phyloP scores from a whole-genome alignment of 495 filamentous ascomycete genomes.

The Tuber brumale region DNA sequence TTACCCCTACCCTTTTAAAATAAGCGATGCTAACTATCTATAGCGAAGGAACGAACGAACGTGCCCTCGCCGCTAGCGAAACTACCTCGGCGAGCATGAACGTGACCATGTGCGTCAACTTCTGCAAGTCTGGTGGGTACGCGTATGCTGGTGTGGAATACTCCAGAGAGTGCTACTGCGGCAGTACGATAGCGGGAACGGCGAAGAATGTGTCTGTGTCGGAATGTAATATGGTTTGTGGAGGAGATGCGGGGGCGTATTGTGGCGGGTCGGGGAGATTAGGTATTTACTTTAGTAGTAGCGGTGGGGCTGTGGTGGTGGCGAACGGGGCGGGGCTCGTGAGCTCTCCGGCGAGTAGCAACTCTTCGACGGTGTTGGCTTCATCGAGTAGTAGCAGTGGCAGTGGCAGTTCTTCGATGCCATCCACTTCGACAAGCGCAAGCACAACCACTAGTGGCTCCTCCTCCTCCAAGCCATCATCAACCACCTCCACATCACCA shows the following conservation, averaged over 20 bases:
- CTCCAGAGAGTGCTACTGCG: constrained; percentile 43
- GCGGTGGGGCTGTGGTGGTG: background rate
- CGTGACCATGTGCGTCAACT: constrained; percentile 50
- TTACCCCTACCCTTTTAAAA: background rate
- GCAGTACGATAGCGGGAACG: constrained; percentile 31
- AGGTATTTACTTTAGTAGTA: constrained; percentile 11
- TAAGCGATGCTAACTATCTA: constrained; percentile 35
- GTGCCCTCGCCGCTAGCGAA: constrained; percentile 47
- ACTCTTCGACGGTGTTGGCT: background rate
- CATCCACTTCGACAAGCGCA: background rate
- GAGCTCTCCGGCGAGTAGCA: background rate
- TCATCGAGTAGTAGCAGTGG: background rate
- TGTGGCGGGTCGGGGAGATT: constrained; percentile 24
- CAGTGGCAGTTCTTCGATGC: background rate
- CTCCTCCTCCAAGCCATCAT: background rate
- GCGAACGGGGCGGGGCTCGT: background rate
- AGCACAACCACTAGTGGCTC: background rate
- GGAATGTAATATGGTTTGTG: constrained; percentile 32
- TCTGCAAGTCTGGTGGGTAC: constrained; percentile 43
- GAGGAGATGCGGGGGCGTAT: constrained; percentile 18
- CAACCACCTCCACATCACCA: background rate
- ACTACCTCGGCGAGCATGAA: constrained; percentile 19
- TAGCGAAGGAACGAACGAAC: constrained; percentile 49
- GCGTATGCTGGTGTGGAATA: constrained; percentile 45
- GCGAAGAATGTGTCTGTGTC: constrained; percentile 3